These are phyloP conservation scores for Sarocladiaceae sp. DNA, from an alignment of 2,329 filamentous ascomycete species.

Conservation along the genomic window DNA sequence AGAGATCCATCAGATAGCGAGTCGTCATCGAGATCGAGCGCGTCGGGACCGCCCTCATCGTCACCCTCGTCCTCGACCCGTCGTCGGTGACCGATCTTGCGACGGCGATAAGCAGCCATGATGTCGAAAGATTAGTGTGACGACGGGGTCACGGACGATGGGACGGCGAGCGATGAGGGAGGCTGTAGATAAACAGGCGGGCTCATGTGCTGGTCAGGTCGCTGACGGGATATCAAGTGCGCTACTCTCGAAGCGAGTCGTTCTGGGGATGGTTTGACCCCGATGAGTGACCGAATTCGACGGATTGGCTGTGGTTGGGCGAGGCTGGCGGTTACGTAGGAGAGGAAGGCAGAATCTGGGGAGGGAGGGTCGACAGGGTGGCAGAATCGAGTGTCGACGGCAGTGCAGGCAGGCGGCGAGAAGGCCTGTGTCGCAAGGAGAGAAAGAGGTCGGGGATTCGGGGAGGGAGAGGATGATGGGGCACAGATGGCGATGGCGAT, in stretches of 20 bases:
- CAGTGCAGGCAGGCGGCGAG: too few relatives aligned
- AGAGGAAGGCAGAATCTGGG: too few relatives aligned
- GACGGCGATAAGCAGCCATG: slow-evolving; percentile 47
- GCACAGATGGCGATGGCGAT: not conserved
- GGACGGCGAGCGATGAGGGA: not conserved
- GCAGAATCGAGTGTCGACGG: too few relatives aligned
- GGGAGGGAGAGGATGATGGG: slow-evolving; percentile 11
- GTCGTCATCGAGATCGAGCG: slow-evolving; percentile 56
- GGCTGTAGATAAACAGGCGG: not conserved
- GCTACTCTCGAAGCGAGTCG: too few relatives aligned
- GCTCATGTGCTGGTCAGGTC: not conserved
- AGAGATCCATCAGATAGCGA: slow-evolving; percentile 60
- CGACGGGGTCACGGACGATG: slow-evolving; percentile 4
- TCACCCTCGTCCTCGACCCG: slow-evolving; percentile 66
- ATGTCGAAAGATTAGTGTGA: slow-evolving; percentile 11
- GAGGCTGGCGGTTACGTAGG: too few relatives aligned
- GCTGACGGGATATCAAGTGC: too few relatives aligned
- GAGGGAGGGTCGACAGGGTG: too few relatives aligned
- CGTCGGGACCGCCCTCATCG: slow-evolving; percentile 54
- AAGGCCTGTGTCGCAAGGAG: too few relatives aligned
- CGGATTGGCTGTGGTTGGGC: too few relatives aligned
- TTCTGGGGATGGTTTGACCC: too few relatives aligned
- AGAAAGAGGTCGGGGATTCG: too few relatives aligned
- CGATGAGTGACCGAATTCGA: too few relatives aligned
- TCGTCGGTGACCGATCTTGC: slow-evolving; percentile 62